Evolutionary conservation across 257 asterid species (phyloP), one percentile per base, ranked within the genome.

Genomic region (Ilex aquifolium): DNA sequence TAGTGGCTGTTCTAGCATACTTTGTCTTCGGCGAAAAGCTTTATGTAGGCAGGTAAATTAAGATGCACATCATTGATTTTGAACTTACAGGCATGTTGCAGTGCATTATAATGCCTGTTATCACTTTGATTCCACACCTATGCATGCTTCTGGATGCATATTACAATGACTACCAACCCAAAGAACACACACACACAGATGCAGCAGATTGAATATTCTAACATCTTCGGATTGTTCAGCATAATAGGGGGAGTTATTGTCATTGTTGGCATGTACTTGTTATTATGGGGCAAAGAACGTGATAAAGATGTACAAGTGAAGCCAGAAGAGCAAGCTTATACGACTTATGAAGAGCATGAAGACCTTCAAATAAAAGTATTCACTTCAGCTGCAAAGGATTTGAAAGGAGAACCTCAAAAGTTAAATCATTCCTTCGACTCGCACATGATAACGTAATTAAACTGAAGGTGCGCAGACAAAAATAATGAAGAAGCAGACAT

Each of bases 261-360:
- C 29, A 61, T 86, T 16, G 40, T 68, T 27, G 96, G 96, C 40
- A 84, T 88, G 49, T 86, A 86, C 64, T 57, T 84, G 78, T 88
- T 84, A 13, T 52, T 88, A 44, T 88, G 90, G 96, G 95, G 96
- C 56, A 88, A 84, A 73, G 88, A 84, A 74, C 66, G 61, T 31
- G 95, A 82, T 56, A 44, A 21, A 12, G 75, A 62, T 13, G 32
- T 72, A 70, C 66, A 62, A 50, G 65, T 17, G 66, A 78, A 58
- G 59, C 57, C 40, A 72, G 68, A 68, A 63, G 84, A 73, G 65
- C 56, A 59, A 44, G 16, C 58, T 13, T n/a, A 13, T 13, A 52
- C 13, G 40, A 62, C 59, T 10, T 10, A 56, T 15, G 64, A 32
- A 14, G 66, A 65, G 52, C 30, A 44, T 12, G 75, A 78, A 39